phyloP scores from a whole-genome alignment of 495 filamentous ascomycete species.

The Aspergillus carlsbadensis region DNA sequence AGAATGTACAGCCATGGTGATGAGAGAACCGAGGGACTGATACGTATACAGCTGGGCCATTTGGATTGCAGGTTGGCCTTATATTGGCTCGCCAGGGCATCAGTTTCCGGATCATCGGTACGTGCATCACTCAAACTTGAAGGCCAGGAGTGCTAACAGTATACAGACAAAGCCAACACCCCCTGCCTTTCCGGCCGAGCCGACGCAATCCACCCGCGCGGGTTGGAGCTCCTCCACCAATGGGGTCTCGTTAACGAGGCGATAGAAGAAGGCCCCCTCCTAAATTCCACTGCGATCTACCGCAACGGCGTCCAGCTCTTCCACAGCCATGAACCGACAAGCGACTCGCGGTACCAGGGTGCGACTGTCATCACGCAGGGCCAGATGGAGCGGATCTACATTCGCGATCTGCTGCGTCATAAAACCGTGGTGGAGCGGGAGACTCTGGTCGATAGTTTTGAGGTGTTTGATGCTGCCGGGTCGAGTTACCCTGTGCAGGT shows the following conservation, averaged over 20 bases:
- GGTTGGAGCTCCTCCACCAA: background rate
- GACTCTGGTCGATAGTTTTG: background rate
- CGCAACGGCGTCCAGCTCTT: background rate
- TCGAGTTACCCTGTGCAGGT: background rate
- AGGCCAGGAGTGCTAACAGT: background rate
- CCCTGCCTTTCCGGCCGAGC: conserved; percentile 3
- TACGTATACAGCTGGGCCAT: background rate
- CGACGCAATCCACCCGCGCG: background rate
- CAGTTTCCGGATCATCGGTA: conserved; percentile 1
- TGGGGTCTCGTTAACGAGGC: conserved; percentile 2
- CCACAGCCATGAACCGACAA: background rate
- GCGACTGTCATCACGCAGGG: background rate
- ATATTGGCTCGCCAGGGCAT: background rate
- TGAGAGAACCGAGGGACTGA: background rate
- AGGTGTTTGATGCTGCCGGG: background rate
- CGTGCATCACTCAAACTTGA: background rate
- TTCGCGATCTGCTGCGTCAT: conserved; percentile 3
- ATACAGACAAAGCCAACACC: background rate
- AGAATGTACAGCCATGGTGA: background rate
- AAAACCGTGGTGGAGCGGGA: background rate
- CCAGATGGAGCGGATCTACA: conserved; percentile 3
- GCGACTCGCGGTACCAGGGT: background rate
- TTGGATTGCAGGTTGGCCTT: background rate
- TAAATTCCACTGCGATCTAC: background rate
- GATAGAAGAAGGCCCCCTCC: background rate